Evolutionary conservation across 1,284 basidiomycete species (phyloP).

Genomic region (Trametes versicolor): DNA sequence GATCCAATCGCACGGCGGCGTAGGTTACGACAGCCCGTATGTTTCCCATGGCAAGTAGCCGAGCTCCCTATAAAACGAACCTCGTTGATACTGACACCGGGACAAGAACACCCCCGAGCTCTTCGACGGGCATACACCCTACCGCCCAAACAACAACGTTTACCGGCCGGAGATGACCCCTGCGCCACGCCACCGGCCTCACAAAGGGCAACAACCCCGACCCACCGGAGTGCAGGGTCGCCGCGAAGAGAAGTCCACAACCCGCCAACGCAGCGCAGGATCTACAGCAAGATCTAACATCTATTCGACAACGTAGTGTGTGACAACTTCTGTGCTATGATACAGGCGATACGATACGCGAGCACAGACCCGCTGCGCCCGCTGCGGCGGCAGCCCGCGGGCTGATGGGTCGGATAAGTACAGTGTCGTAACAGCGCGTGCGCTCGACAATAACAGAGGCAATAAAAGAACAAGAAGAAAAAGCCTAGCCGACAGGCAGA

Average conservation of each 20-base stretch:
- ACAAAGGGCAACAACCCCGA: not conserved
- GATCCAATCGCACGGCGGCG: not conserved
- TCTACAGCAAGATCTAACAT: not conserved
- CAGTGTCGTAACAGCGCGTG: slow-evolving; percentile 11
- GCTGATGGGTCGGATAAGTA: slow-evolving; percentile 16
- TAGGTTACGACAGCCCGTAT: too few species aligned
- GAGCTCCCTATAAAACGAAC: too few species aligned
- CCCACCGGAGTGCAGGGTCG: not conserved
- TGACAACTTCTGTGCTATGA: not conserved
- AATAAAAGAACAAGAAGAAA: not conserved
- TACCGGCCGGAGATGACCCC: not conserved
- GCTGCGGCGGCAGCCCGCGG: slow-evolving; percentile 5
- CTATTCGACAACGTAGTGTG: slow-evolving; percentile 8
- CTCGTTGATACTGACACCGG: too few species aligned
- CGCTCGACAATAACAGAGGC: not conserved
- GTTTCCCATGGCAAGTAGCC: too few species aligned
- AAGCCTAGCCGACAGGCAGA: not conserved
- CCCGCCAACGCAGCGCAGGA: not conserved
- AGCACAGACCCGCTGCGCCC: not conserved
- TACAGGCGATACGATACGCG: slow-evolving; percentile 9
- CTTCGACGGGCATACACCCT: too few species aligned
- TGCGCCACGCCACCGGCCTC: not conserved
- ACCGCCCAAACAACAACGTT: too few species aligned
- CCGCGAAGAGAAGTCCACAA: not conserved
- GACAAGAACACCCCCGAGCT: too few species aligned